Conservation (phyloP, 768 basidiomycete genomes). For the Boletellus sp. region DNA sequence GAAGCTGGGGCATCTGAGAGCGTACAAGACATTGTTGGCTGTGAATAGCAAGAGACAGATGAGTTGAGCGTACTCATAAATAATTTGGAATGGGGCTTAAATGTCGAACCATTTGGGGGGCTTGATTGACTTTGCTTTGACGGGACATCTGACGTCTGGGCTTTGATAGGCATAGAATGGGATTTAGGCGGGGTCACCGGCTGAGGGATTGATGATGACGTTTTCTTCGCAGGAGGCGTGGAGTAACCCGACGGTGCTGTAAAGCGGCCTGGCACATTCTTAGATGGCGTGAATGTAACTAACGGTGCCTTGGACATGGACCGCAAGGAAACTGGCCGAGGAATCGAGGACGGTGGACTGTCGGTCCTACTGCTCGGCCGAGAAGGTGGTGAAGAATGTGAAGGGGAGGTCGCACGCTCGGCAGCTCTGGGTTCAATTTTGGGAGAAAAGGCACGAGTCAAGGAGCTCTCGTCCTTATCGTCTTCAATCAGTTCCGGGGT, state of each 20-base stretch:
- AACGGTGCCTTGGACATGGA: conserved; percentile 27
- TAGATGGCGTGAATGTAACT: conserved; percentile 35
- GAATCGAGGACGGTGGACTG: conserved; percentile 50
- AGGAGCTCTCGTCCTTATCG: conserved; percentile 21
- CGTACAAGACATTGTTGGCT: conserved; percentile 27
- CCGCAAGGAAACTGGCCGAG: conserved; percentile 39
- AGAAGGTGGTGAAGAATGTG: conserved; percentile 11
- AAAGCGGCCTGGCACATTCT: conserved; percentile 26
- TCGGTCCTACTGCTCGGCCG: conserved; percentile 14
- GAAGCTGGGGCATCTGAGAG: conserved; percentile 39
- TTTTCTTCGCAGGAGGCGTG: conserved; percentile 52
- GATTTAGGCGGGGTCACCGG: conserved; percentile 41
- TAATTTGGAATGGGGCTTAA: conserved; percentile 47
- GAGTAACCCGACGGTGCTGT: conserved; percentile 22
- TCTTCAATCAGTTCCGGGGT: conserved; percentile 16
- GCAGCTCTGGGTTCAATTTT: conserved; percentile 2
- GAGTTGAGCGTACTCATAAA: conserved; percentile 59
- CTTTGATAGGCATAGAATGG: conserved; percentile 27
- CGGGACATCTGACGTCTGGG: conserved; percentile 36
- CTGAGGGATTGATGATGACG: conserved; percentile 63
- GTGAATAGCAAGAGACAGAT: conserved; percentile 38
- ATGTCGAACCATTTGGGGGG: conserved; percentile 57
- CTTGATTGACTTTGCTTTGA: conserved; percentile 23
- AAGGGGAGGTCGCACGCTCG: conserved; percentile 7
- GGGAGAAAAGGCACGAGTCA: conserved; percentile 24